These are phyloP conservation scores for Lichtheimia hyalospora DNA, from an alignment of 371 early-diverging fungal genomes.

Conservation along the genomic window DNA sequence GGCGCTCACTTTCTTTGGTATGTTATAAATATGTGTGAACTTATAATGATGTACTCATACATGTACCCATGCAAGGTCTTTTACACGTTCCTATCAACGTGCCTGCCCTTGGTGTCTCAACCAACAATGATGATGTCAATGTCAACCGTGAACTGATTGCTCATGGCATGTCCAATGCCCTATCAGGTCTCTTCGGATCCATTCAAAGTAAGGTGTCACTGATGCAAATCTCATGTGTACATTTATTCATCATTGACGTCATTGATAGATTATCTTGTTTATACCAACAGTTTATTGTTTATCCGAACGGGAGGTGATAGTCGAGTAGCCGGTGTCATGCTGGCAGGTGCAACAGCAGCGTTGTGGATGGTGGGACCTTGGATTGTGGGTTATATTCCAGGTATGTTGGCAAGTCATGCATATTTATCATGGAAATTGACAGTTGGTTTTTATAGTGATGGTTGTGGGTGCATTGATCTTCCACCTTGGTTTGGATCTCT, in stretches of 20 bases:
- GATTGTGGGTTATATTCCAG: slow-evolving; percentile 89
- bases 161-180: slow-evolving; percentile 88
- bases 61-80: slow-evolving; percentile 51
- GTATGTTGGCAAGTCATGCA: neutral
- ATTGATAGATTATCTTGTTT: slow-evolving; percentile 75
- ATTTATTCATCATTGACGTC: neutral
- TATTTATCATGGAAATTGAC: too few relatives aligned
- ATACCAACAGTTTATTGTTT: slow-evolving; percentile 90
- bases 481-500: slow-evolving; percentile 90
- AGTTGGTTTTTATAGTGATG: slow-evolving; percentile 44
- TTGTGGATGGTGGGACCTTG: slow-evolving; percentile 84
- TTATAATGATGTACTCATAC: too few relatives aligned
- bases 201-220: slow-evolving; percentile 68
- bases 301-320: slow-evolving; percentile 91
- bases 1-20: slow-evolving; percentile 92
- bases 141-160: slow-evolving; percentile 93
- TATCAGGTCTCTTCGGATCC: slow-evolving; percentile 76
- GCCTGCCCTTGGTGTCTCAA: slow-evolving; percentile 91
- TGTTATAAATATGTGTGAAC: slow-evolving; percentile 1
- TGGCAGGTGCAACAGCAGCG: slow-evolving; percentile 74
- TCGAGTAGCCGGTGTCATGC: slow-evolving; percentile 82
- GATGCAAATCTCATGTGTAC: neutral
- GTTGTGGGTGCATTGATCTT: slow-evolving; percentile 93
- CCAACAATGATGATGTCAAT: slow-evolving; percentile 81
- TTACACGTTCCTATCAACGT: slow-evolving; percentile 95